These are phyloP conservation scores for Rhodotorula mucilaginosa DNA, from an alignment of 1,284 basidiomycete species.

Conservation along the genomic window DNA sequence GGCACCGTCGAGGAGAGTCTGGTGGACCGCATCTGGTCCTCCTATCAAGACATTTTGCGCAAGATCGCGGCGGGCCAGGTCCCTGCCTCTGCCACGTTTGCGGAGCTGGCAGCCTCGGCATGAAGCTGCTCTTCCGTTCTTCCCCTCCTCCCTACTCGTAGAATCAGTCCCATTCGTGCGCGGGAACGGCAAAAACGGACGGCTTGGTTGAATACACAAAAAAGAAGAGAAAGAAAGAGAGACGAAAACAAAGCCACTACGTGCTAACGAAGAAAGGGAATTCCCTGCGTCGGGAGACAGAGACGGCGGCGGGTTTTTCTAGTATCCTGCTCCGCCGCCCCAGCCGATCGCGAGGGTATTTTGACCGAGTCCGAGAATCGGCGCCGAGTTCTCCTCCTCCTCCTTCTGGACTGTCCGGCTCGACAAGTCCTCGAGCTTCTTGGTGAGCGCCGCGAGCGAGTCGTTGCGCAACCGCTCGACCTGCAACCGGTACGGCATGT, in stretches of 20 bases:
- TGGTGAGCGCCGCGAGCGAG: constrained; percentile 65
- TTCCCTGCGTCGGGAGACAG: background rate
- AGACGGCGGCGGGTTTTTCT: background rate
- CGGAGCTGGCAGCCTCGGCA: background rate
- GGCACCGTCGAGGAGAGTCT: background rate
- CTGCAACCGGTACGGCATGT: constrained; percentile 59
- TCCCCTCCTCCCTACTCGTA: background rate
- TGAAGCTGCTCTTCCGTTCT: background rate
- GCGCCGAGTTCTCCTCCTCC: constrained; percentile 55
- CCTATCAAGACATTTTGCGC: constrained; percentile 2
- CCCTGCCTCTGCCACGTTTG: background rate
- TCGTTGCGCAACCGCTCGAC: constrained; percentile 50
- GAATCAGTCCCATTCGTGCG: no score
- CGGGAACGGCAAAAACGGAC: no score
- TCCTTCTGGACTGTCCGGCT: constrained; percentile 83
- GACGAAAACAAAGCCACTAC: no score
- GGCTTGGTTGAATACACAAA: no score
- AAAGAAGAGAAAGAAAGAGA: no score
- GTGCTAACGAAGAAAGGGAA: no score
- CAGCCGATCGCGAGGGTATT: constrained; percentile 9
- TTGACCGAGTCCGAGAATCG: constrained; percentile 22
- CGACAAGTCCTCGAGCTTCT: constrained; percentile 74
- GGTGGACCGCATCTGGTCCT: constrained; percentile 1
- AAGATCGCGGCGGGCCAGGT: background rate
- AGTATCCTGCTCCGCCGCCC: background rate